phyloP scores from a whole-genome alignment of 306 rosid genomes.

The Cucurbita argyrosperma region DNA sequence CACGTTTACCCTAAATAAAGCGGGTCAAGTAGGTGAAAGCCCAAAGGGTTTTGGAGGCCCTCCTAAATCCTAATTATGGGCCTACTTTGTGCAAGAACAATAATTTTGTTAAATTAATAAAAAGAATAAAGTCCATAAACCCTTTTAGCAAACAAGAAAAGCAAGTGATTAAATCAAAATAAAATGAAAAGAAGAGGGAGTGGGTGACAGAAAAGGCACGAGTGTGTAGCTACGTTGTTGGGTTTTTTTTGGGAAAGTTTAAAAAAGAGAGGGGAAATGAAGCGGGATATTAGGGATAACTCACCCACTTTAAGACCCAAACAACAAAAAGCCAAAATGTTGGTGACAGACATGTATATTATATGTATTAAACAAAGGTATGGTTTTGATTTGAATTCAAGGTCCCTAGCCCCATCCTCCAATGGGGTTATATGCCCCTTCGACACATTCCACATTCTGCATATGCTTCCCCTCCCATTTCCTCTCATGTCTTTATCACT shows the following conservation, averaged over 20 bases:
- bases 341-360: neutral
- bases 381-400: neutral
- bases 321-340: neutral
- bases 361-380: neutral
- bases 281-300: slow-evolving; percentile 1
- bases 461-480: neutral
- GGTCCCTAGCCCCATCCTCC: neutral
- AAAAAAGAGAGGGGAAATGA: neutral
- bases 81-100: neutral
- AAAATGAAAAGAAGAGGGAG: neutral
- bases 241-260: neutral
- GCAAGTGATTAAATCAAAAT: too few species aligned
- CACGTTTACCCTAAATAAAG: neutral
- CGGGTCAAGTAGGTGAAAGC: neutral
- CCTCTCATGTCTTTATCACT: neutral
- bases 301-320: neutral
- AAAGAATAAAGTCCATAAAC: too few species aligned
- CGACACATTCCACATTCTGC: neutral
- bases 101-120: too few species aligned
- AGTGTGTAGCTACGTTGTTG: too few species aligned
- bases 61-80: neutral
- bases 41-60: neutral
- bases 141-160: too few species aligned
- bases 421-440: neutral
- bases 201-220: neutral